Evolutionary conservation across 202 grass and related monocot species (phyloP).

Genomic region (Elaeis oleifera): DNA sequence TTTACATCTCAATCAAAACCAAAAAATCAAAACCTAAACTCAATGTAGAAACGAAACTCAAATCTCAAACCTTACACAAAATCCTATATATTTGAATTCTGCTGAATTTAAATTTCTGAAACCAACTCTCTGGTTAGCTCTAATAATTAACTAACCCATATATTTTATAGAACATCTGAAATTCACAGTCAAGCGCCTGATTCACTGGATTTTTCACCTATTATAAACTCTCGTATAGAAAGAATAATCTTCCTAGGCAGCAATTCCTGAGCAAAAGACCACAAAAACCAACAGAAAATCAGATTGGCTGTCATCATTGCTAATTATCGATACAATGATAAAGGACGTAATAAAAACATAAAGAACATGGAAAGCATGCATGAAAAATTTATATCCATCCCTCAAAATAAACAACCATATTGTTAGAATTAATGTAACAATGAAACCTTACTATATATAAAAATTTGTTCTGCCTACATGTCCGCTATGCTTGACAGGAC

Average conservation of each 20-base stretch:
- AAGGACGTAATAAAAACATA: background rate
- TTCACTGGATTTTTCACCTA: constrained; percentile 59
- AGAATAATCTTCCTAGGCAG: constrained; percentile 54
- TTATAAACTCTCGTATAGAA: constrained; percentile 57
- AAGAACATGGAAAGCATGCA: no score
- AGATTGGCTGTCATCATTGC: constrained; percentile 10
- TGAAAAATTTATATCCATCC: no score
- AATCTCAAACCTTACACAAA: constrained; percentile 75
- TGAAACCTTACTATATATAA: no score
- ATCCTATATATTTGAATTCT: constrained; percentile 38
- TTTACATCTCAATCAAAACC: constrained; percentile 4
- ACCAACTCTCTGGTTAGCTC: constrained; percentile 62
- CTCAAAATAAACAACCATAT: no score
- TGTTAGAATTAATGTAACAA: no score
- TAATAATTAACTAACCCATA: constrained; percentile 63
- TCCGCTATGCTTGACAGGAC: no score
- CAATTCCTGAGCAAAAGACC: constrained; percentile 43
- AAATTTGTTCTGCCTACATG: no score
- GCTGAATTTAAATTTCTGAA: constrained; percentile 36
- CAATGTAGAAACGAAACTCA: constrained; percentile 47
- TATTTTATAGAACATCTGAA: constrained; percentile 62
- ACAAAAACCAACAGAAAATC: constrained; percentile 14
- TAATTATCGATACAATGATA: background rate
- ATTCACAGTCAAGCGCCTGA: constrained; percentile 58
- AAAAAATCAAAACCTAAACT: constrained; percentile 39